Conservation (phyloP, 257 asterid species). For the Petunia axillaris region DNA sequence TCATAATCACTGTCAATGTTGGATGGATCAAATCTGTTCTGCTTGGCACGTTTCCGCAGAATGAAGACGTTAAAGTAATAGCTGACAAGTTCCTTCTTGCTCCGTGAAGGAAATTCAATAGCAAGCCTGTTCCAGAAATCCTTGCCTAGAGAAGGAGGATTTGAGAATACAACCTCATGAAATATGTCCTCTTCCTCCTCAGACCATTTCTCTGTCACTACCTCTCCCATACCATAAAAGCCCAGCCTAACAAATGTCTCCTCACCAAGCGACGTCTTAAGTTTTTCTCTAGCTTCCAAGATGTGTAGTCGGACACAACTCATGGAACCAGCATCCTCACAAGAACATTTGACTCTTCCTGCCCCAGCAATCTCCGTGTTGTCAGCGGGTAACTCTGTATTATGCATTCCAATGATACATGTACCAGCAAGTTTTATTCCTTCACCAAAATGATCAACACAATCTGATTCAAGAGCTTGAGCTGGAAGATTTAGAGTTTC, state of each 20-base stretch:
- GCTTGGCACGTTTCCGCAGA: conserved; percentile 42
- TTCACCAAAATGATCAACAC: background rate
- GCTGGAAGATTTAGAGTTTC: background rate
- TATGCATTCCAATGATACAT: conserved; percentile 35
- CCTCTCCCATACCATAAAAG: conserved; percentile 41
- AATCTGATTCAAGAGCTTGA: conserved; percentile 22
- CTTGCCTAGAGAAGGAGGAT: conserved; percentile 33
- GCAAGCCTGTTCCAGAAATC: conserved; percentile 40
- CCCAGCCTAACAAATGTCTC: conserved; percentile 40
- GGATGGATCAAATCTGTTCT: conserved; percentile 38
- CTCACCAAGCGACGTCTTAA: conserved; percentile 32
- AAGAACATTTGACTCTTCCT: conserved; percentile 36
- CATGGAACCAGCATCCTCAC: conserved; percentile 40
- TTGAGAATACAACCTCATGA: conserved; percentile 35
- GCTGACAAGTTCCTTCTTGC: conserved; percentile 41
- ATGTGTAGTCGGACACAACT: conserved; percentile 38
- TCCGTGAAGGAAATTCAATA: conserved; percentile 38
- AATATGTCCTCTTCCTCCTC: conserved; percentile 39
- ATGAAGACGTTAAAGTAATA: conserved; percentile 45
- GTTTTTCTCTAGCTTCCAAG: conserved; percentile 36
- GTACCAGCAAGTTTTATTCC: conserved; percentile 34
- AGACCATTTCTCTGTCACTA: conserved; percentile 39
- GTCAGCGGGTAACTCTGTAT: conserved; percentile 4
- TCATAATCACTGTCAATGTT: conserved; percentile 44
- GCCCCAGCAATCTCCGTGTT: conserved; percentile 24